Evolutionary conservation across 2,329 filamentous ascomycete genomes (phyloP).

Genomic region (Monosporascus cannonballus): DNA sequence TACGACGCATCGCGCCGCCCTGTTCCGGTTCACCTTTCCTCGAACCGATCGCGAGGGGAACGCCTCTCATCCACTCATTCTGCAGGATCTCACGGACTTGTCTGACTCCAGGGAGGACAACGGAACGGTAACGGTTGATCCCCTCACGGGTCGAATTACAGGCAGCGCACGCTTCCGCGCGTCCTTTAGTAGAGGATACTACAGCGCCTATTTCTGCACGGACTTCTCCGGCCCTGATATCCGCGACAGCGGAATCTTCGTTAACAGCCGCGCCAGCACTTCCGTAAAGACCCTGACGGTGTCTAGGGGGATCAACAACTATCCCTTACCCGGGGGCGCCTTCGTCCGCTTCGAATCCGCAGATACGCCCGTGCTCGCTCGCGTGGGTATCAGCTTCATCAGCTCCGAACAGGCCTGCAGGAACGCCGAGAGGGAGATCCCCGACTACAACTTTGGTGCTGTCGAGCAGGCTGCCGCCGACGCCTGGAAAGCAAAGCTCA

Average conservation of each 20-base stretch:
- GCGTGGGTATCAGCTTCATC: slow-evolving; percentile 66
- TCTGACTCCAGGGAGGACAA: slow-evolving; percentile 54
- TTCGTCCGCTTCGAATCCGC: slow-evolving; percentile 54
- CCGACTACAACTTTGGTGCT: slow-evolving; percentile 55
- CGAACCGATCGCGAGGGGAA: slow-evolving; percentile 27
- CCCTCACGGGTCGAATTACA: slow-evolving; percentile 51
- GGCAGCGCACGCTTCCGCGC: slow-evolving; percentile 57
- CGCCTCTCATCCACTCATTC: slow-evolving; percentile 49
- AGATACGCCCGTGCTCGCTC: slow-evolving; percentile 49
- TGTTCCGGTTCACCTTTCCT: slow-evolving; percentile 63
- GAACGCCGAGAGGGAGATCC: slow-evolving; percentile 65
- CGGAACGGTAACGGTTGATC: slow-evolving; percentile 49
- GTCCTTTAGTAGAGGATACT: slow-evolving; percentile 59
- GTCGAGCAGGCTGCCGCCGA: slow-evolving; percentile 45
- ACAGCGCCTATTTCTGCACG: slow-evolving; percentile 58
- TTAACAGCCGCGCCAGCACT: slow-evolving; percentile 47
- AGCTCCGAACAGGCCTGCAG: slow-evolving; percentile 59
- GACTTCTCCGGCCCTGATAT: slow-evolving; percentile 57
- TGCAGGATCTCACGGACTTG: slow-evolving; percentile 61
- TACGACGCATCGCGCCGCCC: slow-evolving; percentile 54
- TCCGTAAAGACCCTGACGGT: slow-evolving; percentile 42
- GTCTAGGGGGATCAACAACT: slow-evolving; percentile 43
- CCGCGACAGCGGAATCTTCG: slow-evolving; percentile 56
- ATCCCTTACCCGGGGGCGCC: slow-evolving; percentile 53
- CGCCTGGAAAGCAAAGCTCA: slow-evolving; percentile 57